Evolutionary conservation across 306 rosid species (phyloP).

Genomic region (Cyclanthera cordifolia): DNA sequence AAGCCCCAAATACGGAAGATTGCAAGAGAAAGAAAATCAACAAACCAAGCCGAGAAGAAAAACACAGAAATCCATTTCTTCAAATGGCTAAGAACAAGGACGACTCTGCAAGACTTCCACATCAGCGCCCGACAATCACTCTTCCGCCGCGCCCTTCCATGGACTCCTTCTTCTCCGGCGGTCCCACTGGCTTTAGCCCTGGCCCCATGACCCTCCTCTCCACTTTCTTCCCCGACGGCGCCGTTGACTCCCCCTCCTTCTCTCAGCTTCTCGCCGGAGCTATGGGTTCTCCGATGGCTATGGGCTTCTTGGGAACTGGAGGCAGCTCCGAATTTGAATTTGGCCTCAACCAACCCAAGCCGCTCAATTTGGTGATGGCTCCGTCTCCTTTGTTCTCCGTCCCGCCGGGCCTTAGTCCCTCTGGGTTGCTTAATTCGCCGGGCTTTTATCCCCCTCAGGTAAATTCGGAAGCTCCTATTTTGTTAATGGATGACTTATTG

Average conservation of each 20-base stretch:
- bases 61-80: background rate
- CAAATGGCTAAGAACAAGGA: slow-evolving; percentile 31
- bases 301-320: slow-evolving; percentile 19
- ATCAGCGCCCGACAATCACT: slow-evolving; percentile 55
- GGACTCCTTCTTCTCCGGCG: slow-evolving; percentile 63
- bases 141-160: slow-evolving; percentile 81
- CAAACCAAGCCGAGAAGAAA: background rate
- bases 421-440: slow-evolving; percentile 86
- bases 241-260: slow-evolving; percentile 49
- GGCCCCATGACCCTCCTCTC: slow-evolving; percentile 98
- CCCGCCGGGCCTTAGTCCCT: slow-evolving; percentile 79
- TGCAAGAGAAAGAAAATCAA: background rate
- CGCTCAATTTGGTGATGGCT: slow-evolving; percentile 66
- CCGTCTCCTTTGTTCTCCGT: slow-evolving; percentile 65
- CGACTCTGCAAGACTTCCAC: slow-evolving; percentile 33
- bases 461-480: background rate
- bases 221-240: slow-evolving; percentile 51
- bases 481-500: background rate
- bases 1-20: background rate
- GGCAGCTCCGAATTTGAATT: slow-evolving; percentile 26
- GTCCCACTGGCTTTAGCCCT: slow-evolving; percentile 48
- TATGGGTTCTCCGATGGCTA: slow-evolving; percentile 83
- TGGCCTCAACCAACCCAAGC: slow-evolving; percentile 76
- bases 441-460: slow-evolving; percentile 88
- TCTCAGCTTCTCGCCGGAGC: slow-evolving; percentile 98